Base-by-base conservation (phyloP, 2,329 filamentous ascomycete genomes). In the Monilinia aucupariae region DNA sequence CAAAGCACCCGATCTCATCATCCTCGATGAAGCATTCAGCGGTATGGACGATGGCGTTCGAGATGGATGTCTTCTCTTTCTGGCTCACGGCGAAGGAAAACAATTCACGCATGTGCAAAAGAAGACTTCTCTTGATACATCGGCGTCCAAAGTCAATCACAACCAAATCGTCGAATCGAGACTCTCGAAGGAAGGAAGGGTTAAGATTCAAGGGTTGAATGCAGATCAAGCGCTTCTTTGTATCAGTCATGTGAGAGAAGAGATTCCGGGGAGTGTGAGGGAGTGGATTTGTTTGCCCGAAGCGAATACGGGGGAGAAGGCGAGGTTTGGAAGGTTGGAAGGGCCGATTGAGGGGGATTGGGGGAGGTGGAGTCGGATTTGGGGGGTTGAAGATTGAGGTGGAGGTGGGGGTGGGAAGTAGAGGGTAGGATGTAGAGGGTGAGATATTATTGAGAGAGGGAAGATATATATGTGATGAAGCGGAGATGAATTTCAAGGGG, bases 201-300 rank as follows among this genome's bases (percentile, higher is more conserved):
- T 85, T 1, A 79, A 76, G 27, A 76, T 93, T 5, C 72, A 71
- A 0, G 91, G 91, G 0, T 75, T 97, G 62, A 80, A 81, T 1
- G 78, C 85, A 0, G 75, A 84, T 27, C 93, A 97, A 76, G 92
- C 92, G 0, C 77, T 99, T 61, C 82, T 97, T n/a, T 91, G 92
- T 67, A 93, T 97, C 64, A 94, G 91, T 65, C 94, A 99, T 76
- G 82, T 93, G 65, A 87, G 86, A 66, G 92, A 96, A 70, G 94
- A 99, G 75, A 89, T 97, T 12, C 94, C 94, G 0, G 86, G 88
- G 56, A 88, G 87, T 68, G 83, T 97, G 30, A 79, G 91, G 53
- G 86, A 96, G 73, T 97, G 90, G 88, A 80, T 97, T 58, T 92
- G 90, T 73, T 78, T 97, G 37, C 92, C 93, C 1, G 89, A 92